These are phyloP conservation scores for Poa annua DNA, from an alignment of 176 grass and related monocot species.

Conservation along the genomic window DNA sequence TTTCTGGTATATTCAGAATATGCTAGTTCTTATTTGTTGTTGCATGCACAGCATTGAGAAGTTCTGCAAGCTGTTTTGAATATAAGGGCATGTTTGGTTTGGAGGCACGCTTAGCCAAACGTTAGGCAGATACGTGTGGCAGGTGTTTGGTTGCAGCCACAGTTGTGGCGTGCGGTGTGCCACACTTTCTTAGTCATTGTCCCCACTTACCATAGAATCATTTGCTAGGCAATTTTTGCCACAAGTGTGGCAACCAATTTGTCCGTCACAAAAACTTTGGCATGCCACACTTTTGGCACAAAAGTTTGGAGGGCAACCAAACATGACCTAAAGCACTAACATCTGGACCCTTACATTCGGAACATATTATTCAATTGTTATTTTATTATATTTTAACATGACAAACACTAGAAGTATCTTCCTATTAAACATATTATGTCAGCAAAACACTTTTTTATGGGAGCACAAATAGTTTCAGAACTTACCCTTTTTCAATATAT, in stretches of 20 bases:
- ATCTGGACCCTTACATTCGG: background rate
- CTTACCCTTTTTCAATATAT: constrained; percentile 54
- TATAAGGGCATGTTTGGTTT: background rate
- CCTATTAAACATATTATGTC: background rate
- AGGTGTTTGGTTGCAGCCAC: no score
- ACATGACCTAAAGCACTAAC: background rate
- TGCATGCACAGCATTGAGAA: constrained; percentile 2
- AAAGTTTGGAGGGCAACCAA: background rate
- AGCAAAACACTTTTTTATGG: background rate
- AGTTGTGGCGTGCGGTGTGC: no score
- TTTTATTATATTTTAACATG: background rate
- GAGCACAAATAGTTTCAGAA: constrained; percentile 13
- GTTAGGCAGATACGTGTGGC: background rate
- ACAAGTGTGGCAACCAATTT: no score
- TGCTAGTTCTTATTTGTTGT: background rate
- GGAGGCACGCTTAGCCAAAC: background rate
- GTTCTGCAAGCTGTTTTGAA: constrained; percentile 4
- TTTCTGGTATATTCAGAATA: background rate
- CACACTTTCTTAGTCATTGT: no score
- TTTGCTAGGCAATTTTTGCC: no score
- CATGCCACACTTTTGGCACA: no score
- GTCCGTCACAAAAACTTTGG: background rate
- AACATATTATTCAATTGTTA: background rate
- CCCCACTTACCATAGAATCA: no score
- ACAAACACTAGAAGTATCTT: background rate